Conservation (phyloP, 257 asterid genomes). For the Primulina huaijiensis region DNA sequence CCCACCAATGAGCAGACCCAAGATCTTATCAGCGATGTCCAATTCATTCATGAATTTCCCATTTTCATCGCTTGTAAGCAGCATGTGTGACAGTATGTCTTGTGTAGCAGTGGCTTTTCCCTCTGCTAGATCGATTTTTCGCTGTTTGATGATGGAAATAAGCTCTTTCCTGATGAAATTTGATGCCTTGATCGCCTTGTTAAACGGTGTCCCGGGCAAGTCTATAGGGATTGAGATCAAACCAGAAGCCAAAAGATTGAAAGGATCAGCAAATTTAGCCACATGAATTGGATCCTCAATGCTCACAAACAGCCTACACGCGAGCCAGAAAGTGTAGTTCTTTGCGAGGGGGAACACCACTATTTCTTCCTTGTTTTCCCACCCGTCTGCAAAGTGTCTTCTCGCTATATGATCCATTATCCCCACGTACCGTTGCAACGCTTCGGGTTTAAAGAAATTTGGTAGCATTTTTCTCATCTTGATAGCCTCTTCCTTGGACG, state of each 20-base stretch:
- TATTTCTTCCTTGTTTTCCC: constrained; percentile 48
- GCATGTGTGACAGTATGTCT: constrained; percentile 67
- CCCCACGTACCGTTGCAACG: constrained; percentile 53
- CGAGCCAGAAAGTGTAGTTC: constrained; percentile 55
- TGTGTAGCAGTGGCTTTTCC: constrained; percentile 43
- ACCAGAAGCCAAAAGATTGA: constrained; percentile 49
- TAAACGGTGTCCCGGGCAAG: constrained; percentile 53
- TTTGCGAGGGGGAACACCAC: constrained; percentile 44
- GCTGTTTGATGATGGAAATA: constrained; percentile 38
- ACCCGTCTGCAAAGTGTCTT: constrained; percentile 37
- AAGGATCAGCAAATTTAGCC: constrained; percentile 43
- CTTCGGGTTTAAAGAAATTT: constrained; percentile 52
- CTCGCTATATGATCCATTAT: constrained; percentile 50
- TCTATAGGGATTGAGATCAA: constrained; percentile 50
- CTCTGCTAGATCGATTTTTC: constrained; percentile 43
- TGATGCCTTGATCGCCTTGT: constrained; percentile 49
- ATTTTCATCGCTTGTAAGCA: constrained; percentile 44
- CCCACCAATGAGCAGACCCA: constrained; percentile 59
- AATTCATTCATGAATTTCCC: constrained; percentile 54
- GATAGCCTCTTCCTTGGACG: constrained; percentile 53
- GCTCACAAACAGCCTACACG: constrained; percentile 47
- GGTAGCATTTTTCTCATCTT: constrained; percentile 67
- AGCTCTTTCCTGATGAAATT: constrained; percentile 43
- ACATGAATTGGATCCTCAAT: constrained; percentile 51
- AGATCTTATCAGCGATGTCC: constrained; percentile 55